These are phyloP conservation scores for Danielia reshetovae DNA, from an alignment of 805 yeast species.

Conservation along the genomic window DNA sequence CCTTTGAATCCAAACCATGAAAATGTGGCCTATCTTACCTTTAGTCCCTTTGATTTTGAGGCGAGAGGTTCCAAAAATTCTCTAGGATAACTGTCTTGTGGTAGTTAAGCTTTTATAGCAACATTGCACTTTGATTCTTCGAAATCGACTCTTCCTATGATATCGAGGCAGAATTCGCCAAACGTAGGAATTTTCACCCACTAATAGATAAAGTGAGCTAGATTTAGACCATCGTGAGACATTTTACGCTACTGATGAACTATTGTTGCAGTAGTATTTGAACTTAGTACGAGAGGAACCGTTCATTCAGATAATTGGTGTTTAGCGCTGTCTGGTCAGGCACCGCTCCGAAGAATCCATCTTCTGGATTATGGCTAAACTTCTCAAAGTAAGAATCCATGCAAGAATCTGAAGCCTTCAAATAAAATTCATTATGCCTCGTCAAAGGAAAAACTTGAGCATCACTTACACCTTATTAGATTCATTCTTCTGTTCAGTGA, in stretches of 20 bases:
- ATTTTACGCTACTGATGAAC: slow-evolving; percentile 42
- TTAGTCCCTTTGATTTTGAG: slow-evolving; percentile 30
- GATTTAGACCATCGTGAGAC: slow-evolving; percentile 45
- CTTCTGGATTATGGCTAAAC: slow-evolving; percentile 48
- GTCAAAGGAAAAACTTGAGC: no score
- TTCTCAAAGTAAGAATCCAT: slow-evolving; percentile 31
- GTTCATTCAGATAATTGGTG: not conserved
- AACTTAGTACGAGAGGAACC: not conserved
- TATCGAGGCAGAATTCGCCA: slow-evolving; percentile 45
- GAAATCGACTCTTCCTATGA: slow-evolving; percentile 50
- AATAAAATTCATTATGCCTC: no score
- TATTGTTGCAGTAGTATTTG: not conserved
- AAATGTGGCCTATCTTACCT: slow-evolving; percentile 50
- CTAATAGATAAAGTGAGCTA: slow-evolving; percentile 43
- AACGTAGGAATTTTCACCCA: slow-evolving; percentile 46
- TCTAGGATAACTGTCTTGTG: slow-evolving; percentile 15
- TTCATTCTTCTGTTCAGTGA: no score
- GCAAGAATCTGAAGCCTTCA: no score
- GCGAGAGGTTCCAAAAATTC: not conserved
- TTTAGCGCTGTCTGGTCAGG: slow-evolving; percentile 25
- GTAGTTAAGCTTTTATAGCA: slow-evolving; percentile 40
- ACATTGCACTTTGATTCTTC: slow-evolving; percentile 43
- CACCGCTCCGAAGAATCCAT: slow-evolving; percentile 48
- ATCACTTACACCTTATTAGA: no score
- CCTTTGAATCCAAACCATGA: slow-evolving; percentile 45